Percentiles rank a stretch among this genome's conserved stretches.
Evolutionary conservation across 208 protist species (phyloP).

Genomic region (Trypanosoma cruzi): DNA sequence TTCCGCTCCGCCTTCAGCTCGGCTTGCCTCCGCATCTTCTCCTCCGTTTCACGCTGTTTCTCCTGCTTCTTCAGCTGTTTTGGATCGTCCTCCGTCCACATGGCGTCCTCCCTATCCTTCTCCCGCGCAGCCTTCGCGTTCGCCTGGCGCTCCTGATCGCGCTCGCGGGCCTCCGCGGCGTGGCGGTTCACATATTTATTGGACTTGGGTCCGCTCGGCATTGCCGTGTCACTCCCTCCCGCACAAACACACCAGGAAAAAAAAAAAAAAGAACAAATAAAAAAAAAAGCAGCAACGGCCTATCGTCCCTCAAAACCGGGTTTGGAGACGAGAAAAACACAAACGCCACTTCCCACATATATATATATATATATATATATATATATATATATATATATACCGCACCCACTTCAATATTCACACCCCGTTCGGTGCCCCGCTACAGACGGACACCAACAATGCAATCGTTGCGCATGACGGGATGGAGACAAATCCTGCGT

Average conservation of each 20-base stretch:
- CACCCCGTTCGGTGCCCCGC: background rate
- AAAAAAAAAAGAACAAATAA: background rate
- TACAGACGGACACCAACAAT: slow-evolving; percentile 35
- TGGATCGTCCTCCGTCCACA: slow-evolving; percentile 67
- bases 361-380: slow-evolving; percentile 2
- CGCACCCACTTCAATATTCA: background rate
- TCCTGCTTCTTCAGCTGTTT: slow-evolving; percentile 59
- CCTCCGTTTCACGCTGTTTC: slow-evolving; percentile 67
- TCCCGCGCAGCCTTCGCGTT: slow-evolving; percentile 34
- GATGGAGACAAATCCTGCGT: slow-evolving; percentile 25
- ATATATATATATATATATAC: background rate
- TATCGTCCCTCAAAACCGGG: background rate
- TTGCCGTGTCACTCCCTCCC: slow-evolving; percentile 16
- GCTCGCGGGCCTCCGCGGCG: slow-evolving; percentile 74
- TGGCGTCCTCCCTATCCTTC: slow-evolving; percentile 65
- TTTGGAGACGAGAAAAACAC: slow-evolving; percentile 3
- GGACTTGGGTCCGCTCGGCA: slow-evolving; percentile 87
- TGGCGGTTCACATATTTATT: slow-evolving; percentile 90
- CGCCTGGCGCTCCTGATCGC: slow-evolving; percentile 57
- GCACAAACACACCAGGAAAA: background rate
- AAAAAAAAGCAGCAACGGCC: background rate
- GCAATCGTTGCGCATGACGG: slow-evolving; percentile 42
- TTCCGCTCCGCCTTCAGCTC: slow-evolving; percentile 64
- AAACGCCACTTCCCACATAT: background rate
- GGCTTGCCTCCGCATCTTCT: slow-evolving; percentile 54